Evolutionary conservation across 2,329 filamentous ascomycete genomes (phyloP).

Genomic region (Stylonectria norvegica): DNA sequence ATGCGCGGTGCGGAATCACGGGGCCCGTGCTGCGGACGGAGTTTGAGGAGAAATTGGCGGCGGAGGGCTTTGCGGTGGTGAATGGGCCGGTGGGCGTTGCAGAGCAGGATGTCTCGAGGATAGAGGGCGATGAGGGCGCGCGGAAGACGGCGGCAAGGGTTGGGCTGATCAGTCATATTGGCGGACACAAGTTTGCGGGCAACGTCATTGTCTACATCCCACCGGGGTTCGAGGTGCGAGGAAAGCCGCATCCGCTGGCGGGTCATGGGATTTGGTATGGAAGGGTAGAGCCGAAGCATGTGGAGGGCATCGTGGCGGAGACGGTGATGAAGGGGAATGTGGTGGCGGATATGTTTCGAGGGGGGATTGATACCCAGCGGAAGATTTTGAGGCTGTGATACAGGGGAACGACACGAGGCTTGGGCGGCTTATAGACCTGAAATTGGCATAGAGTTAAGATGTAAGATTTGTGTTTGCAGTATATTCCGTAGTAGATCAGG

Average conservation of each 20-base stretch:
- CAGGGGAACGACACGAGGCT: too few relatives aligned
- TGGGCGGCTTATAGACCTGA: constrained; percentile 1
- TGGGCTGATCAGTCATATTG: constrained; percentile 73
- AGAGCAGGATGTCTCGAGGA: constrained; percentile 9
- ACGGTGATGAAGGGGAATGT: constrained; percentile 66
- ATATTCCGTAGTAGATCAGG: too few relatives aligned
- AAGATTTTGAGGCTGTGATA: constrained; percentile 49
- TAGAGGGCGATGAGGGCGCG: constrained; percentile 15
- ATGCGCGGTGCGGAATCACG: constrained; percentile 76
- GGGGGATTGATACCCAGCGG: constrained; percentile 58
- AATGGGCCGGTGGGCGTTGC: constrained; percentile 41
- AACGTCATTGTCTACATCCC: constrained; percentile 82
- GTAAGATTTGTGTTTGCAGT: too few relatives aligned
- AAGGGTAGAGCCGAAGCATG: constrained; percentile 68
- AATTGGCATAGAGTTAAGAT: too few relatives aligned
- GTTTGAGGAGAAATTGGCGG: constrained; percentile 60
- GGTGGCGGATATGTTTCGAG: constrained; percentile 68
- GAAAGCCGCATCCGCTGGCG: constrained; percentile 54
- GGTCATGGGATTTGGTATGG: constrained; percentile 82
- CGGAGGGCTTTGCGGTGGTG: constrained; percentile 48
- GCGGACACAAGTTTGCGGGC: constrained; percentile 81
- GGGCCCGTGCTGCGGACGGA: constrained; percentile 69
- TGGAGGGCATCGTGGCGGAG: constrained; percentile 71
- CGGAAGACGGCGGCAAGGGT: constrained; percentile 51
- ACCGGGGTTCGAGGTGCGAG: constrained; percentile 43